phyloP scores from a whole-genome alignment of 139 green algal genomes.

The Chlorella sp. region DNA sequence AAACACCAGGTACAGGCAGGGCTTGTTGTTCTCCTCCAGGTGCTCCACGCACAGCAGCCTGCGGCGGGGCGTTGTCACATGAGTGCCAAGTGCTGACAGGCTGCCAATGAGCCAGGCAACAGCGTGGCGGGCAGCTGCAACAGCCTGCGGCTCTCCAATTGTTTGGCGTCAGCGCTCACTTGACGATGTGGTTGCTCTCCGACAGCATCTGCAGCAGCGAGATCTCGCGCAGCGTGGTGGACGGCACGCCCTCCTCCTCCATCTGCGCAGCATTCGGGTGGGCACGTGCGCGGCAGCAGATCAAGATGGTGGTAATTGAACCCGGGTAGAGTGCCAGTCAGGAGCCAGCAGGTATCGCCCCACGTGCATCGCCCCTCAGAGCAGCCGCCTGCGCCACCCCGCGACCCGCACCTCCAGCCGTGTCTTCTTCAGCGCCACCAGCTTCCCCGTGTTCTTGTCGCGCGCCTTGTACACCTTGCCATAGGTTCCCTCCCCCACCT shows the following conservation, averaged over 20 bases:
- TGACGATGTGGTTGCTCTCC: conserved; percentile 92
- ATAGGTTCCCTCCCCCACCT: conserved; percentile 97
- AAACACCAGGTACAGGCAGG: conserved; percentile 98
- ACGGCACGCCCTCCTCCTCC: conserved; percentile 98
- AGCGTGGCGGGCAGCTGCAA: too few relatives aligned
- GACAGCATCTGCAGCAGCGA: conserved; percentile 92
- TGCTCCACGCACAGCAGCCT: conserved; percentile 97
- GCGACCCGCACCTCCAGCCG: conserved; percentile 81
- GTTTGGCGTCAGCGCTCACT: conserved; percentile 69
- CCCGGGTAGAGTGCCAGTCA: too few relatives aligned
- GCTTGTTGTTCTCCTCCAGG: conserved; percentile 94
- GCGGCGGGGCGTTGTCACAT: too few relatives aligned
- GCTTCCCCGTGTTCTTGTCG: conserved; percentile 77
- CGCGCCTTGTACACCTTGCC: conserved; percentile 97
- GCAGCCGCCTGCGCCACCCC: neutral
- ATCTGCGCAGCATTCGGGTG: conserved; percentile 70
- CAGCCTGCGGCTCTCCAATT: too few relatives aligned
- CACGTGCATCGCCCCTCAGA: too few relatives aligned
- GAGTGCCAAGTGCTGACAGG: too few relatives aligned
- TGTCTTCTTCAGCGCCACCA: conserved; percentile 99
- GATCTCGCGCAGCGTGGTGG: conserved; percentile 95
- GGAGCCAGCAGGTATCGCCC: too few relatives aligned
- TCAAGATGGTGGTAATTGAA: too few relatives aligned
- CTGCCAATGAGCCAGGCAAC: too few relatives aligned
- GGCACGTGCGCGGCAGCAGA: too few relatives aligned